Evolutionary conservation across 129 eudicot species (phyloP), one percentile per base, ranked within the genome.

Genomic region (Sambucus nigra): DNA sequence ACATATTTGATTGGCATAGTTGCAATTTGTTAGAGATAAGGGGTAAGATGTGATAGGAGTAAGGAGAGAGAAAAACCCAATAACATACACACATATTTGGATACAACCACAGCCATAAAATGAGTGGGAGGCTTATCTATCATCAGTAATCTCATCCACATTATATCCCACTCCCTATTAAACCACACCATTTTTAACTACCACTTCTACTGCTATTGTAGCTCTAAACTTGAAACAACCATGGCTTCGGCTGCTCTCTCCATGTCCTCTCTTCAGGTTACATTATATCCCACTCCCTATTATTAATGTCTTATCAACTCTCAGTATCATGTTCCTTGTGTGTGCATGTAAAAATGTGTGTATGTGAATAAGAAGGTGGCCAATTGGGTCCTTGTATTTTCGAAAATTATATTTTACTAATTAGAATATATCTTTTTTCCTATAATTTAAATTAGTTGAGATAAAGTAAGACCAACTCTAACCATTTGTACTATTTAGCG

Each of bases 181-280:
- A 44, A 32, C 25, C 25, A 6, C 20, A 15, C 26, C 16, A 26
- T 7, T 1, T n/a, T n/a, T n/a, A n/a, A 16, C 45, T 46, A 10
- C 46, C 7, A 24, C 40, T 24, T 18, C 63, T 25, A 11, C 52
- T 19, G 15, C 51, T 66, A n/a, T 31, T 35, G 42, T 52, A 28
- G 25, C 15, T 5, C 56, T 21, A 26, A 60, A 33, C 22, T n/a
- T 17, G 26, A 21, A 47, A 33, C 45, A 57, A 15, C 56, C 66
- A 76, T 73, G 80, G 80, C 83, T 53, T 72, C 76, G 41, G 74
- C 83, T 65, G 84, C 91, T 79, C 76, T 80, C 64, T 76, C 94
- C 66, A 69, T 84, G 66, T 69, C 94, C 5, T 69, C 94, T 52
- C 94, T 78, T 62, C 80, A 71, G 80, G 85, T 82, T 25, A 9